Base-by-base conservation (phyloP, 192 early-diverging fungal species). In the Pilaira anomala region DNA sequence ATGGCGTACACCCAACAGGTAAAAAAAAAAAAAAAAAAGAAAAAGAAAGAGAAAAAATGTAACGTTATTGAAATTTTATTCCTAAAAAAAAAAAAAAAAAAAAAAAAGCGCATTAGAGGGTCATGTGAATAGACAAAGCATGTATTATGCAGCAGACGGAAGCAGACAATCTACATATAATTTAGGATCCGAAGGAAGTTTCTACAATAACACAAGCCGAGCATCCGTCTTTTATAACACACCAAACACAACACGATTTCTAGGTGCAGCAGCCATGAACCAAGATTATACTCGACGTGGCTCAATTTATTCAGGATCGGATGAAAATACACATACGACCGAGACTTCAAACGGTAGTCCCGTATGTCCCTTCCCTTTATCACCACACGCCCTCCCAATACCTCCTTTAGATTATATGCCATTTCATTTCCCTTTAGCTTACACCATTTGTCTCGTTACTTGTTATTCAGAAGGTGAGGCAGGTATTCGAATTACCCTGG, bases 381-480 rank as follows among this genome's bases (percentile, higher is more conserved):
- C 76, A 18, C 66, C 72, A 3, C 50, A 65, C 66, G 49, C 69
- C 7, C 51, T 82, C 3, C 50, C 66, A n/a, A 78, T 76, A 48
- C 76, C 78, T 2, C 61, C 65, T 19, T 33, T 59, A 12, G 76
- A 72, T 12, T 81, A 72, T 53, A 68, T 77, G 73, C 82, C 80
- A 1, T 84, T 79, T 56, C 76, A 79, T 41, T 84, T 80, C 51
- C 54, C 74, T 3, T 49, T 81, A 26, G 71, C 73, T n/a, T 80
- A 85, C 62, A 86, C 85, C 1, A 74, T 95, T 52, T 81, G 91
- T 42, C 73, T 96, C 41, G 91, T 97, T 1, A 91, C 93, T 2
- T 92, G 90, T 69, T 97, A 97, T 71, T 96, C 94, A 28, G 95
- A 97, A 73, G 89, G 90, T 50, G 83, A 88, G 30, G 80, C 80